These are phyloP conservation scores for Ogataea corticis DNA, from an alignment of 805 yeast species.

Conservation along the genomic window DNA sequence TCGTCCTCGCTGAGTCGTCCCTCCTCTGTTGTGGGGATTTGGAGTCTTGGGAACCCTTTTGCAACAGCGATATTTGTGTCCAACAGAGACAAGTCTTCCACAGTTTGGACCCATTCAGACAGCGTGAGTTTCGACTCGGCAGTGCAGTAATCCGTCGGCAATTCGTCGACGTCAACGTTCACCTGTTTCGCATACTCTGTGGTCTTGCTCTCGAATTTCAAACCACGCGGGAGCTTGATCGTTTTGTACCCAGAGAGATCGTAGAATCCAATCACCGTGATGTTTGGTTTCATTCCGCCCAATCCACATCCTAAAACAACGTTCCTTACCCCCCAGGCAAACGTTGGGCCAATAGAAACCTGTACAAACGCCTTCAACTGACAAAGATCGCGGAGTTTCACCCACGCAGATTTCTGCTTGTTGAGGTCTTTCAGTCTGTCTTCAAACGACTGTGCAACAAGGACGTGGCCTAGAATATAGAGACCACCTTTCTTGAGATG, in stretches of 20 bases:
- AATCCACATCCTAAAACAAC: conserved; percentile 90
- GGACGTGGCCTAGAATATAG: conserved; percentile 89
- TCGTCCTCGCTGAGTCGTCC: conserved; percentile 30
- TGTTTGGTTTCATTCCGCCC: conserved; percentile 99
- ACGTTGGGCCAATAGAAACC: conserved; percentile 79
- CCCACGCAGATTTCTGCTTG: conserved; percentile 80
- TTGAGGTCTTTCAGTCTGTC: conserved; percentile 66
- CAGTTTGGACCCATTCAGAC: conserved; percentile 85
- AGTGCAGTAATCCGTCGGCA: conserved; percentile 69
- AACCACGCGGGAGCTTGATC: conserved; percentile 18
- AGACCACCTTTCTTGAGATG: conserved; percentile 94
- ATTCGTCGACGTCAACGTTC: conserved; percentile 15
- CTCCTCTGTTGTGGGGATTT: conserved; percentile 55
- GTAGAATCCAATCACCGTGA: conserved; percentile 87
- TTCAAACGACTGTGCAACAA: conserved; percentile 63
- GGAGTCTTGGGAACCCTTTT: conserved; percentile 71
- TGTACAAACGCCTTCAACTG: conserved; percentile 93
- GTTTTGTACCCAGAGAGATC: conserved; percentile 46
- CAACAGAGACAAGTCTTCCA: conserved; percentile 87
- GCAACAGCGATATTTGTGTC: conserved; percentile 93
- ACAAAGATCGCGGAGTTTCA: conserved; percentile 72
- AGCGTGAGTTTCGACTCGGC: conserved; percentile 68
- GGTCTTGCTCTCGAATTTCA: conserved; percentile 28
- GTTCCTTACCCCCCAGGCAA: conserved; percentile 95
- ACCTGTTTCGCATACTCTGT: conserved; percentile 28